Percentiles rank a stretch among this genome's conserved stretches.
Evolutionary conservation across 2,329 filamentous ascomycete genomes (phyloP).

Genomic region (Hymenoscyphus fraxineus): DNA sequence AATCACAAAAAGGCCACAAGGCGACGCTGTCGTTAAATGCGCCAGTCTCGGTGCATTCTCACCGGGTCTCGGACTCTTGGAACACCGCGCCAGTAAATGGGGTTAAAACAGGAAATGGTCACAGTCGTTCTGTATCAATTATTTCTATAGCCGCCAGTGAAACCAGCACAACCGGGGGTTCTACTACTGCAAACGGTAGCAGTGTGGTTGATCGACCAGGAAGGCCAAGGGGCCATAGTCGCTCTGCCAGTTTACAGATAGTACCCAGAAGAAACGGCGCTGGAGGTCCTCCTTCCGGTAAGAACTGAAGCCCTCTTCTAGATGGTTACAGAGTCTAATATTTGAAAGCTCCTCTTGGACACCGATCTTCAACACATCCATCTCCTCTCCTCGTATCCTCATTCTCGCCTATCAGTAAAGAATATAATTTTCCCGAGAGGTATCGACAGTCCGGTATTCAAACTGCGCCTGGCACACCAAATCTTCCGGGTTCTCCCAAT

Average conservation of each 20-base stretch:
- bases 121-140: conserved; percentile 77
- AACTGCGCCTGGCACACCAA: conserved; percentile 40
- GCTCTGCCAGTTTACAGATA: conserved; percentile 80
- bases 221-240: conserved; percentile 62
- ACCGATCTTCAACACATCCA: conserved; percentile 36
- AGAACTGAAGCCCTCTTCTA: neutral
- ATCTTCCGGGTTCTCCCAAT: conserved; percentile 36
- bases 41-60: conserved; percentile 31
- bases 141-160: conserved; percentile 66
- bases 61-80: conserved; percentile 23
- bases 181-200: conserved; percentile 35
- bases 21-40: conserved; percentile 63
- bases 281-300: conserved; percentile 41
- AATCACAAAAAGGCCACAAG: conserved; percentile 54
- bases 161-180: conserved; percentile 28
- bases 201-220: conserved; percentile 40
- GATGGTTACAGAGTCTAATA: neutral
- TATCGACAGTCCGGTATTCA: conserved; percentile 26
- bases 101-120: conserved; percentile 49
- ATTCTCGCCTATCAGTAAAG: conserved; percentile 29
- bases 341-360: conserved; percentile 28
- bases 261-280: conserved; percentile 46
- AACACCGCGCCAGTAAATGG: conserved; percentile 22
- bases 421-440: conserved; percentile 24
- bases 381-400: conserved; percentile 36